phyloP scores from a whole-genome alignment of 1,284 basidiomycete species.

The Megacollybia platyphylla region DNA sequence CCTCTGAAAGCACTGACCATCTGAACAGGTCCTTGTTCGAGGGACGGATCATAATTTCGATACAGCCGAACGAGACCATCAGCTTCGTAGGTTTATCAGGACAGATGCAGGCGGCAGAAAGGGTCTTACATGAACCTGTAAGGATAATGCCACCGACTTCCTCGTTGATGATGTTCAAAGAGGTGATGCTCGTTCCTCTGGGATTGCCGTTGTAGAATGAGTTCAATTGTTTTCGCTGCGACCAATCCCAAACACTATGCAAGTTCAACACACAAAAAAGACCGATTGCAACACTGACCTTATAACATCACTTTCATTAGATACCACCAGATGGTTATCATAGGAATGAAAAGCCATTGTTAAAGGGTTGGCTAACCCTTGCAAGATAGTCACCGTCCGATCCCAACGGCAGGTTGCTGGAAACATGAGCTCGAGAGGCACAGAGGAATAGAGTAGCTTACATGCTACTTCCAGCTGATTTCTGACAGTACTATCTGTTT shows the following conservation, averaged over 20 bases:
- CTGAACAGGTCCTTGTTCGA: conserved; percentile 57
- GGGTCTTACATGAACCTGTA: conserved; percentile 66
- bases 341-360: conserved; percentile 87
- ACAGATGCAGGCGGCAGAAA: not conserved
- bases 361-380: conserved; percentile 59
- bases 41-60: conserved; percentile 72
- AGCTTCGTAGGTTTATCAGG: conserved; percentile 29
- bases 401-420: conserved; percentile 64
- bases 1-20: conserved; percentile 93
- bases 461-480: conserved; percentile 63
- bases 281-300: conserved; percentile 38
- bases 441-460: conserved; percentile 18
- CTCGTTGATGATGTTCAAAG: conserved; percentile 92
- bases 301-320: conserved; percentile 80
- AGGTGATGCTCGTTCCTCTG: conserved; percentile 73
- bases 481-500: conserved; percentile 60
- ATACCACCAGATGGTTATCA: conserved; percentile 79
- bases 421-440: not conserved
- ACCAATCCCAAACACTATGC: conserved; percentile 92
- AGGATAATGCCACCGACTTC: conserved; percentile 88
- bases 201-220: conserved; percentile 88
- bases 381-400: conserved; percentile 63
- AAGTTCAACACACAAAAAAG: conserved; percentile 1
- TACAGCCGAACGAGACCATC: conserved; percentile 90
- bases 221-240: conserved; percentile 63